These are phyloP conservation scores for Raffaelea ambrosiae DNA, from an alignment of 2,329 filamentous ascomycete species.

Conservation along the genomic window DNA sequence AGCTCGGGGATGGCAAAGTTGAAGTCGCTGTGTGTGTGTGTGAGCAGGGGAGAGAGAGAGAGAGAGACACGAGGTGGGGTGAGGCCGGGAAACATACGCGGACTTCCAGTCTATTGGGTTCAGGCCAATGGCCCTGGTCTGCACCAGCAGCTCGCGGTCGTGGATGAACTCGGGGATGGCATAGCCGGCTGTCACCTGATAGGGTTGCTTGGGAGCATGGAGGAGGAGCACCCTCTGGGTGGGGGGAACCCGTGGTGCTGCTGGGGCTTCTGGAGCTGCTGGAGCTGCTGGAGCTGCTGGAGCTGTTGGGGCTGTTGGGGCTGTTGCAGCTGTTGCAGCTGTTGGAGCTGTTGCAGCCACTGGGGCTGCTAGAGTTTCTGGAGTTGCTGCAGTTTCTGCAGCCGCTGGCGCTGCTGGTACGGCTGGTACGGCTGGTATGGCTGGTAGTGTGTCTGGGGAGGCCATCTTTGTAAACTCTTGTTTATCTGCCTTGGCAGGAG, in stretches of 20 bases:
- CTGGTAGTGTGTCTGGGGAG: no score
- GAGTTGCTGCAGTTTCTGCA: no score
- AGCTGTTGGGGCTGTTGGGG: no score
- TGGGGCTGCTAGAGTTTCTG: no score
- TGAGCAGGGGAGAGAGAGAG: neutral
- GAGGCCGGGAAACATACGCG: slow-evolving; percentile 38
- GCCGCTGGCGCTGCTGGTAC: no score
- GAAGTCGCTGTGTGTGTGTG: slow-evolving; percentile 46
- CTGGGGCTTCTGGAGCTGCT: no score
- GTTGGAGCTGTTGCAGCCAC: no score
- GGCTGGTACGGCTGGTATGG: no score
- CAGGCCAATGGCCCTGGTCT: slow-evolving; percentile 55
- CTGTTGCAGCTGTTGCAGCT: no score
- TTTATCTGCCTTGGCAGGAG: no score
- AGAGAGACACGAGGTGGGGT: neutral
- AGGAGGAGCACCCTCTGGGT: slow-evolving; percentile 22
- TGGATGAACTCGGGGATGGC: slow-evolving; percentile 17
- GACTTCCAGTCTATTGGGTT: slow-evolving; percentile 74
- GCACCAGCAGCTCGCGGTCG: slow-evolving; percentile 49
- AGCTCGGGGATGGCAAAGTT: slow-evolving; percentile 61
- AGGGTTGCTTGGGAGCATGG: slow-evolving; percentile 20
- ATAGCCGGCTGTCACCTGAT: slow-evolving; percentile 19
- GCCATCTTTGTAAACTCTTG: no score
- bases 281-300: neutral
- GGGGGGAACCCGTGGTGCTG: slow-evolving; percentile 11